Conservation (phyloP, 2,329 filamentous ascomycete genomes). For the Aureobasidium namibiae region DNA sequence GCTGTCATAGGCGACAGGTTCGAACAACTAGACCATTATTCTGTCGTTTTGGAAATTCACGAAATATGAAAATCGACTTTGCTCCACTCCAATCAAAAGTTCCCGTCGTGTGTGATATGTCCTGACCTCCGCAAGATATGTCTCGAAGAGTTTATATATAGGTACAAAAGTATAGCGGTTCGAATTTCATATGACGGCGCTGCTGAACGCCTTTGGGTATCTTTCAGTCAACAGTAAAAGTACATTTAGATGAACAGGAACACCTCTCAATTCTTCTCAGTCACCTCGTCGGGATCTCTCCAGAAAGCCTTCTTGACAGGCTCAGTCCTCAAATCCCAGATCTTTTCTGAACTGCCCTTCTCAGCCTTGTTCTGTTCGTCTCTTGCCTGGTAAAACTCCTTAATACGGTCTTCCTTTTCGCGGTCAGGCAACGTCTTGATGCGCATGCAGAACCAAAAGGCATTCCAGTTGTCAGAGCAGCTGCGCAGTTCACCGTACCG, state of each 20-base stretch:
- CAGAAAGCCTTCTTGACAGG: slow-evolving; percentile 46
- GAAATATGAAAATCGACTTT: slow-evolving; percentile 4
- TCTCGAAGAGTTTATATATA: background rate
- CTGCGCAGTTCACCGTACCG: slow-evolving; percentile 68
- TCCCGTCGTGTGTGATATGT: background rate
- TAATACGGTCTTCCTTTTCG: slow-evolving; percentile 52
- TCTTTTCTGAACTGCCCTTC: slow-evolving; percentile 64
- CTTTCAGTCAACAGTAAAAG: slow-evolving; percentile 1
- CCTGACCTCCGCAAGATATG: background rate
- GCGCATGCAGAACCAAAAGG: slow-evolving; percentile 98
- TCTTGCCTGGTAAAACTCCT: slow-evolving; percentile 60
- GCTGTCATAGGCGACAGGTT: background rate
- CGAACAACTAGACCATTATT: background rate
- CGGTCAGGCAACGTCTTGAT: slow-evolving; percentile 55
- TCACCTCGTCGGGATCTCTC: slow-evolving; percentile 26
- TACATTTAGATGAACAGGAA: background rate
- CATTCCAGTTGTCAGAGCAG: slow-evolving; percentile 80
- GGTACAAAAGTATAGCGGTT: background rate
- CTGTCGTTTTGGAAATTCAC: slow-evolving; percentile 5
- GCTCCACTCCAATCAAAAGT: background rate
- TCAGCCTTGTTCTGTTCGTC: slow-evolving; percentile 47
- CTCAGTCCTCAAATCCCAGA: slow-evolving; percentile 70
- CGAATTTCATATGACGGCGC: background rate
- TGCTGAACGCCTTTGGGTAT: slow-evolving; percentile 7
- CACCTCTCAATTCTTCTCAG: background rate